phyloP scores from a whole-genome alignment of 2,329 filamentous ascomycete genomes.

The Capronia coronata region DNA sequence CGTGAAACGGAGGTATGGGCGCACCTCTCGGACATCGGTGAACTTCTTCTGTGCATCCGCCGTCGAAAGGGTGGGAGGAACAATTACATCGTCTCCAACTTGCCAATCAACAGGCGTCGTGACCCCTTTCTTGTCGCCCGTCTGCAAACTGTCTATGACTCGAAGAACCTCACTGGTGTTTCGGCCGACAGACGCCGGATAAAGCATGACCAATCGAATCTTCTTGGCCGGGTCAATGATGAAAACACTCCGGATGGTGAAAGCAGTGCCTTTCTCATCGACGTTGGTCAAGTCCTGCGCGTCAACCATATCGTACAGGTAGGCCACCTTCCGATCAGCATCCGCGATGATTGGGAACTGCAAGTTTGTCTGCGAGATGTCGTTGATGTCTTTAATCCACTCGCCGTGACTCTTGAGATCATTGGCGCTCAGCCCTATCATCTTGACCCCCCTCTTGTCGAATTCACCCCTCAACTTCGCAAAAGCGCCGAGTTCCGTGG shows the following conservation, averaged over 20 bases:
- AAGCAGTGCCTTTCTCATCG: slow-evolving; percentile 74
- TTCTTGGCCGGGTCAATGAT: slow-evolving; percentile 91
- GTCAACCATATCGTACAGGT: slow-evolving; percentile 76
- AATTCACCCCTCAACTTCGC: slow-evolving; percentile 86
- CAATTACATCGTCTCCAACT: slow-evolving; percentile 83
- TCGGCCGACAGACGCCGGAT: slow-evolving; percentile 83
- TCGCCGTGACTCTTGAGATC: slow-evolving; percentile 72
- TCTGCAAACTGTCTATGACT: slow-evolving; percentile 72
- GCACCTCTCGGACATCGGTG: slow-evolving; percentile 60
- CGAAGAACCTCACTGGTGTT: slow-evolving; percentile 74
- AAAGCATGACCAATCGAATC: slow-evolving; percentile 85
- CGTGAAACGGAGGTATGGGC: slow-evolving; percentile 42
- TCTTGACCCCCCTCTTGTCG: slow-evolving; percentile 76
- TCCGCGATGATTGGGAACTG: slow-evolving; percentile 76
- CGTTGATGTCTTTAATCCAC: slow-evolving; percentile 87
- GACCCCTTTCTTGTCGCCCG: slow-evolving; percentile 79
- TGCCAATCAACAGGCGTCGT: slow-evolving; percentile 89
- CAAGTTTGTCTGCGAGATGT: slow-evolving; percentile 65
- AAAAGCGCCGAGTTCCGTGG: slow-evolving; percentile 89
- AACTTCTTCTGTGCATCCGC: slow-evolving; percentile 84
- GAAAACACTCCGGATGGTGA: slow-evolving; percentile 93
- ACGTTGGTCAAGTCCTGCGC: slow-evolving; percentile 76
- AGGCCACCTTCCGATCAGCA: slow-evolving; percentile 70
- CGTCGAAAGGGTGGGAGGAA: slow-evolving; percentile 74
- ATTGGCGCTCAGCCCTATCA: slow-evolving; percentile 84